Base-by-base conservation (phyloP, 1,284 basidiomycete species). In the Moniliella sp. region DNA sequence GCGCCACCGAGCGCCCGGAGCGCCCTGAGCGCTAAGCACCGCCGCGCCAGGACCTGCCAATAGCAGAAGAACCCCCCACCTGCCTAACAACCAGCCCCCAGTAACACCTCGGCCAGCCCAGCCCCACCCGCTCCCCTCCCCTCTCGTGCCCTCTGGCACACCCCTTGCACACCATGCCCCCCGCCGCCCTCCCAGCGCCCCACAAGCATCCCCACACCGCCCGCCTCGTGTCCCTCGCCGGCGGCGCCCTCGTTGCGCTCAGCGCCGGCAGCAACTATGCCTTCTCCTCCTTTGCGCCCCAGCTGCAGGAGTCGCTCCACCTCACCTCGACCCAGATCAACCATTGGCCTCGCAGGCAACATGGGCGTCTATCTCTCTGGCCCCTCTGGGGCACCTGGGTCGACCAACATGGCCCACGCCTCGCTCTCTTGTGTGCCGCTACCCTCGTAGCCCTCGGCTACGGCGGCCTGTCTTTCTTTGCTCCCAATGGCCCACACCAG, bases 331-430 rank as follows among this genome's bases (percentile, higher is more conserved):
- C 52, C 2, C 49, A 62, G 39, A 45, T 61, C 42, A 62, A 62
- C 39, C 39, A 50, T 63, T 18, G 57, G 57, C n/a, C 53, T 60
- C 7, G 44, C 49, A 1, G 61, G 61, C 11, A 62, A 62, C 35
- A 48, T 59, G 2, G 61, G 61, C 29, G 57, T 57, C 25, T 56
- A 55, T 25, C 39, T 57, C 13, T 48, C 44, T 9, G 50, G 50
- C 2, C 50, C 1, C 39, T 57, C 15, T 55, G 53, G 55, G 54
- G 56, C 5, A 21, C 43, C 4, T 48, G 42, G 25, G 49, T 57
- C 28, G 51, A 56, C 36, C 38, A 41, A 25, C 36, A 39, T 1
- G 53, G 56, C 1, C 54, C 52, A n/a, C 15, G 13, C 18, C 43
- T 36, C 10, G 50, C 50, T 0, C 25, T 53, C 11, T 34, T 44